Conservation (phyloP, 2,329 filamentous ascomycete species). For the Botrytis hyacinthi region DNA sequence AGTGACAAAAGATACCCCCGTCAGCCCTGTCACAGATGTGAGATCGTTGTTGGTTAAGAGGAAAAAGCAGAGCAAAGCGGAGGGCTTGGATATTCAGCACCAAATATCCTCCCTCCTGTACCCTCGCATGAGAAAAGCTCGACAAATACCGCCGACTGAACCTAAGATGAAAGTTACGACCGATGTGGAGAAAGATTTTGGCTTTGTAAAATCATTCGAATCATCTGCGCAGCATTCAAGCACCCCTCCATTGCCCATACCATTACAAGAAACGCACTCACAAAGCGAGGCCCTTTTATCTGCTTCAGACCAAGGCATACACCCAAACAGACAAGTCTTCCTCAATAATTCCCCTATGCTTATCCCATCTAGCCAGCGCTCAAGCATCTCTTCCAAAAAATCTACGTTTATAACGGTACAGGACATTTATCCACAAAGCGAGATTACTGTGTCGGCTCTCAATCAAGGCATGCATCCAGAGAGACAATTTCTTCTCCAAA, state of each 20-base stretch:
- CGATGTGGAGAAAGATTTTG: neutral
- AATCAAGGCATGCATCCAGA: neutral
- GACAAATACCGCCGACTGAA: neutral
- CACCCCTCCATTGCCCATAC: neutral
- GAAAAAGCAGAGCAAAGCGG: neutral
- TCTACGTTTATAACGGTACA: neutral
- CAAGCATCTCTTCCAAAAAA: neutral
- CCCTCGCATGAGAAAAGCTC: neutral
- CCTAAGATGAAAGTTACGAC: neutral
- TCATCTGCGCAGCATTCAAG: neutral
- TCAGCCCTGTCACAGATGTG: neutral
- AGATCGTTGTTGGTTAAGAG: neutral
- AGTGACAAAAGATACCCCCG: too few species aligned
- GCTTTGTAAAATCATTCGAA: neutral
- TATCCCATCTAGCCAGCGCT: neutral
- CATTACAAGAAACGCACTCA: neutral
- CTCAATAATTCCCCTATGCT: neutral
- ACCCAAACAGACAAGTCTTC: neutral
- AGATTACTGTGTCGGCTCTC: neutral
- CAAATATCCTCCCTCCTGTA: constrained; percentile 12
- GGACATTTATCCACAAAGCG: neutral
- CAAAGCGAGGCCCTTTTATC: neutral
- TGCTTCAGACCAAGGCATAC: neutral
- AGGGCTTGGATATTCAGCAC: neutral
- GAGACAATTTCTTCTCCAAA: neutral